Evolutionary conservation across 768 basidiomycete species (phyloP), one percentile per base, ranked within the genome.

Genomic region (Suillus clintonianus): DNA sequence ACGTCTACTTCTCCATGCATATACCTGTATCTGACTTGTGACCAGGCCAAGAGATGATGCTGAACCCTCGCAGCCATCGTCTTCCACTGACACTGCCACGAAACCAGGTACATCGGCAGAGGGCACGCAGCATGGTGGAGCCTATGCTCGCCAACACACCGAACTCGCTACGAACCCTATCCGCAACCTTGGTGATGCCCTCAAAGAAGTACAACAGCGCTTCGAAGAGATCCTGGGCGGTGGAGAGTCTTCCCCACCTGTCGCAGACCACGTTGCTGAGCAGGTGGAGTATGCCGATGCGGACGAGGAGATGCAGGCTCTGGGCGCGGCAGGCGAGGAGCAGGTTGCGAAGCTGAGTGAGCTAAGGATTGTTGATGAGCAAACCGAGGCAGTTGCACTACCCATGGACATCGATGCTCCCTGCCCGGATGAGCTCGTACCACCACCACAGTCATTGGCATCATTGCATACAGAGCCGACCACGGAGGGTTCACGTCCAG

Each of bases 271-370:
- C 22, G 78, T 80, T 47, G 70, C 79, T 3, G 77, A 84, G 9
- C 85, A 88, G 67, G 74, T 97, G 15, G 93, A 97, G 73, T 94
- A 97, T 75, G 88, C 89, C 43, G 89, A 90, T 55, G 81, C 78
- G 34, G 86, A 85, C 64, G 79, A 89, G 61, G 85, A 89, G 39
- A 91, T 91, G 86, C 94, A 97, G 76, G 94, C 95, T 1, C 84
- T 99, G 24, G 97, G 94, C 7, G 88, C 94, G 1, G 90, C 96
- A 3, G 88, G 85, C 11, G 89, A 93, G 48, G 94, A 97, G 68
- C 87, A 95, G 72, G 85, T 86, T 13, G 89, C 91, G 19, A 92
- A 89, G 70, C 79, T 97, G 53, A 84, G 89, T 66, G 89, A 97
- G 58, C 86, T 98, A 41, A 90, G 86, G 51, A 80, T 97, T 65